Conservation (phyloP, 805 yeast species). For the Starmera amethionina region DNA sequence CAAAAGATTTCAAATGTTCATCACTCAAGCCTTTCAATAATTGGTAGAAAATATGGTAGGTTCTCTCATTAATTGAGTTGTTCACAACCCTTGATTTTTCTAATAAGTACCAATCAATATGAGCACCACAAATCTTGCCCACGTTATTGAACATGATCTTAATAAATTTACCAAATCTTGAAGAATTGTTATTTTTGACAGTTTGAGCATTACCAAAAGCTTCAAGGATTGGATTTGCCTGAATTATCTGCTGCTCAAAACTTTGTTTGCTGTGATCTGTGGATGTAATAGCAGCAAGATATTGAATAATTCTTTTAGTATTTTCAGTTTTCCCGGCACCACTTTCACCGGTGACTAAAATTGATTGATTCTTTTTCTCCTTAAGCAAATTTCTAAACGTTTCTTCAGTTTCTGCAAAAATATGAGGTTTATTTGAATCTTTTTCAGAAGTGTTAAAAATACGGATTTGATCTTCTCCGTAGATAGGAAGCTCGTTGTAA, state of each 20-base stretch:
- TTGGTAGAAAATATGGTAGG: constrained; percentile 91
- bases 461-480: constrained; percentile 47
- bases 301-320: constrained; percentile 90
- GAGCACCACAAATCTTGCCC: constrained; percentile 75
- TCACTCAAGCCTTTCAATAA: constrained; percentile 57
- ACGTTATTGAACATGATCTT: constrained; percentile 62
- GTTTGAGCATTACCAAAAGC: constrained; percentile 98
- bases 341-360: constrained; percentile 95
- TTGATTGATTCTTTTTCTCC: constrained; percentile 72
- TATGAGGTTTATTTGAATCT: constrained; percentile 66
- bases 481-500: constrained; percentile 64
- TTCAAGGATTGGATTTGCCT: constrained; percentile 92
- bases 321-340: constrained; percentile 99
- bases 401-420: constrained; percentile 80
- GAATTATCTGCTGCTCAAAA: constrained; percentile 78
- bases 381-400: constrained; percentile 70
- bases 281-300: constrained; percentile 68
- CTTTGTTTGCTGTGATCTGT: constrained; percentile 20
- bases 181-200: constrained; percentile 84
- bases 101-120: constrained; percentile 86
- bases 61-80: constrained; percentile 72
- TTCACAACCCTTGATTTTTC: constrained; percentile 88
- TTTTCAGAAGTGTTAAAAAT: constrained; percentile 40
- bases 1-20: constrained; percentile 34
- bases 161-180: constrained; percentile 94